phyloP scores from a whole-genome alignment of 257 asterid species.

The Solanum medicagineum region DNA sequence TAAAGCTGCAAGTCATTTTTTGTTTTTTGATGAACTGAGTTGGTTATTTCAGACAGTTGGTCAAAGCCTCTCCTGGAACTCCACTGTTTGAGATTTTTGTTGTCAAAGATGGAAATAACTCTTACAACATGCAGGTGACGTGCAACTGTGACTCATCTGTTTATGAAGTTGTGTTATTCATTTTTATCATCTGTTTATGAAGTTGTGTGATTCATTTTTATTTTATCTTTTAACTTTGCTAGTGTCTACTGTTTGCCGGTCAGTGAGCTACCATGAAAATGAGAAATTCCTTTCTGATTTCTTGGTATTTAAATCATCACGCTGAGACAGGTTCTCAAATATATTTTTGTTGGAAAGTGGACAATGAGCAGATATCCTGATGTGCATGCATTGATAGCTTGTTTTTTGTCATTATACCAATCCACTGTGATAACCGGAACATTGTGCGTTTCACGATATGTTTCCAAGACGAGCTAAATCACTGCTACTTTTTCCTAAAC shows the following conservation, averaged over 20 bases:
- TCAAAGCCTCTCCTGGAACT: conserved; percentile 84
- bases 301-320: neutral
- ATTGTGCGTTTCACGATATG: neutral
- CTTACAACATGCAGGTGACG: conserved; percentile 72
- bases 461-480: neutral
- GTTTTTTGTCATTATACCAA: neutral
- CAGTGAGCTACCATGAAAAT: neutral
- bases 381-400: neutral
- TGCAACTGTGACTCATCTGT: neutral
- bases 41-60: conserved; percentile 62
- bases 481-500: neutral
- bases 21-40: neutral
- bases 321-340: neutral
- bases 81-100: conserved; percentile 88
- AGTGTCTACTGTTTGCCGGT: neutral
- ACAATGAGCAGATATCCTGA: neutral
- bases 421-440: neutral
- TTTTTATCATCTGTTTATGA: neutral
- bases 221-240: neutral
- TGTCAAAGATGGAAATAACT: conserved; percentile 55
- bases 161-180: neutral
- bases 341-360: neutral
- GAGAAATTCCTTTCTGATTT: neutral
- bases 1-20: neutral
- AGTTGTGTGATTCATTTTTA: neutral